Base-by-base conservation (phyloP, 2,329 filamentous ascomycete species). In the Aureobasidium mangrovei region DNA sequence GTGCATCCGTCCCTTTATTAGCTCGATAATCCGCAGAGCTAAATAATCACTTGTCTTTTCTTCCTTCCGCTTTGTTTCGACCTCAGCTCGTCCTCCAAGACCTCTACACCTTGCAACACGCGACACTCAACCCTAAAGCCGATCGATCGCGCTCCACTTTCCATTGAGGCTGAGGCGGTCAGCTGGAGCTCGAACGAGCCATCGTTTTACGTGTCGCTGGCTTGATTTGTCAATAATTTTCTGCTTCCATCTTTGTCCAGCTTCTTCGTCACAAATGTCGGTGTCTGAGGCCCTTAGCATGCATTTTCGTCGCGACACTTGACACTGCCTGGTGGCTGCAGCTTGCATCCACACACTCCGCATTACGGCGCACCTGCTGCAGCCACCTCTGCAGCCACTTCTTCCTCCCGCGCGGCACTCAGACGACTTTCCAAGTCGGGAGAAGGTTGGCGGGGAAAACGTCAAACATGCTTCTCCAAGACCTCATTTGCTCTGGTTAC, bases 331-430 rank as follows among this genome's bases (percentile, higher is more conserved):
- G 18, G 48, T 52, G 31, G 48, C 48, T 52, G 48, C 48, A 43
- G 48, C 39, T 33, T 33, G 10, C 39, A 36, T 52, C 39, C 48
- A 36, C 39, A 28, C 47, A 10, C 48, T 52, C 48, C 39, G 48
- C 48, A 51, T 33, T 10, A 4, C 9, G 36, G n/a, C 48, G 48
- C 48, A 39, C 48, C 43, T 52, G 48, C 40, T 31, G 48, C 47
- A 40, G 47, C 41, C 47, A 35, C 24, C 29, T 18, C 18, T 18
- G 18, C 32, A 41, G 38, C 47, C 36, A 40, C 28, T 27, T 52
- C 31, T 12, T 12, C 24, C 39, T 52, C 43, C 48, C 39, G 48
- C 48, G 38, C 48, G 38, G 4, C 18, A 42, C 48, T 43, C 31
- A 18, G n/a, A 49, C 6, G 10, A 35, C 32, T 35, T 35, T 10